These are phyloP conservation scores for Ustilago trichophora DNA, from an alignment of 1,284 basidiomycete species.

Conservation along the genomic window DNA sequence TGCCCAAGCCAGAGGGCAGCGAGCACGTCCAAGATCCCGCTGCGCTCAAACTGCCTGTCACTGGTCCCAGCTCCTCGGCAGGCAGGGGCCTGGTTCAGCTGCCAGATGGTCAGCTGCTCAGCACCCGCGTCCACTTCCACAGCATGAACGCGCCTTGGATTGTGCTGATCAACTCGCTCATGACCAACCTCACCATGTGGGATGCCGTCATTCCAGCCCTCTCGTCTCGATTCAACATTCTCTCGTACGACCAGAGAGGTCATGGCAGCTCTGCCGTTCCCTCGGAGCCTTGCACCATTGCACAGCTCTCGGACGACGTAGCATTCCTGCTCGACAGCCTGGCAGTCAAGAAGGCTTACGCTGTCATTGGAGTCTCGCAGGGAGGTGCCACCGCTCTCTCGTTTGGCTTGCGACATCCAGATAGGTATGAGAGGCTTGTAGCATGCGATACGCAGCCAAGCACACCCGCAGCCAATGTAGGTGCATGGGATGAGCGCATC, in stretches of 20 bases:
- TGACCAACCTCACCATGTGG: slow-evolving; percentile 69
- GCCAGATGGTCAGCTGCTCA: slow-evolving; percentile 46
- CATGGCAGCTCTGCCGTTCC: slow-evolving; percentile 67
- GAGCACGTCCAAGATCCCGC: slow-evolving; percentile 43
- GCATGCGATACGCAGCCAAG: slow-evolving; percentile 68
- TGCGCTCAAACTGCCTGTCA: slow-evolving; percentile 4
- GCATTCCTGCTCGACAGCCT: slow-evolving; percentile 65
- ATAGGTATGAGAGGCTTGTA: slow-evolving; percentile 62
- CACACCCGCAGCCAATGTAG: slow-evolving; percentile 67
- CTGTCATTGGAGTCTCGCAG: slow-evolving; percentile 69
- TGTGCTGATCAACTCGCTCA: slow-evolving; percentile 68
- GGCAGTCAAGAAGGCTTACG: slow-evolving; percentile 55
- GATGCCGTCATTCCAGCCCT: slow-evolving; percentile 65
- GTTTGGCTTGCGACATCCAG: slow-evolving; percentile 66
- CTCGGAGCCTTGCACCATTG: slow-evolving; percentile 63
- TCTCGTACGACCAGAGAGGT: slow-evolving; percentile 68
- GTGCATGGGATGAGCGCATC: slow-evolving; percentile 69
- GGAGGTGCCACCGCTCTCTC: slow-evolving; percentile 68
- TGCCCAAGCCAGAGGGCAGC: slow-evolving; percentile 60
- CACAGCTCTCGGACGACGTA: slow-evolving; percentile 67
- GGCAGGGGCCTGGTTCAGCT: slow-evolving; percentile 50
- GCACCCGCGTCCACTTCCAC: slow-evolving; percentile 56
- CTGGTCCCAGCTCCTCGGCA: slow-evolving; percentile 40
- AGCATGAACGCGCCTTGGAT: slow-evolving; percentile 63
- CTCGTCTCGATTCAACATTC: slow-evolving; percentile 66